Conservation (phyloP, 768 basidiomycete genomes). For the Phaeotremella fagi region DNA sequence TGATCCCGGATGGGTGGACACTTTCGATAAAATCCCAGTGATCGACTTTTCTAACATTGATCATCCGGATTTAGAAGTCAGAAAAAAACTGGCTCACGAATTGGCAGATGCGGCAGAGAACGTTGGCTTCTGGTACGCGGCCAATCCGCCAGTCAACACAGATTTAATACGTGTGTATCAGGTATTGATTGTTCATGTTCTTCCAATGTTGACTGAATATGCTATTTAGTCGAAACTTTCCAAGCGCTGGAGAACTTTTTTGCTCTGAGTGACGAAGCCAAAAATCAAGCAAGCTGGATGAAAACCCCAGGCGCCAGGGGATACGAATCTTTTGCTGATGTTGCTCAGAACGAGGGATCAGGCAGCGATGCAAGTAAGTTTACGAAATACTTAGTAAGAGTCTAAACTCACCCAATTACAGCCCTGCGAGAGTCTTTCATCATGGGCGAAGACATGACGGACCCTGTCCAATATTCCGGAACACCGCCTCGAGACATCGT, state of each 20-base stretch:
- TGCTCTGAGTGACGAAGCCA: slow-evolving; percentile 1
- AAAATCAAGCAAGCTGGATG: slow-evolving; percentile 8
- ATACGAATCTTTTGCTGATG: slow-evolving; percentile 15
- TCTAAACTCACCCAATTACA: not conserved
- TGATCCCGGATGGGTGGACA: slow-evolving; percentile 8
- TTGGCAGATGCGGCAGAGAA: slow-evolving; percentile 3
- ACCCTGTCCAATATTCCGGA: slow-evolving; percentile 9
- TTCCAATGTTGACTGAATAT: no score
- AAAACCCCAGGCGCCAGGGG: slow-evolving; percentile 7
- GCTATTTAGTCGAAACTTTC: slow-evolving; percentile 9
- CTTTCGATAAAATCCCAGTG: slow-evolving; percentile 13
- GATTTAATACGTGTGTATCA: no score
- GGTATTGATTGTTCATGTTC: no score
- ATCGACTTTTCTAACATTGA: slow-evolving; percentile 11
- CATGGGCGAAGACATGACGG: slow-evolving; percentile 14
- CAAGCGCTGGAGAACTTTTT: slow-evolving; percentile 9
- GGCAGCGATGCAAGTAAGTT: slow-evolving; percentile 3
- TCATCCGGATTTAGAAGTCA: slow-evolving; percentile 8
- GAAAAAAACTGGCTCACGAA: slow-evolving; percentile 2
- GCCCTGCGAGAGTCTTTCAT: slow-evolving; percentile 12
- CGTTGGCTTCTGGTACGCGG: slow-evolving; percentile 14
- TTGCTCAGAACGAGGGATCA: not conserved
- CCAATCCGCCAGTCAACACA: not conserved
- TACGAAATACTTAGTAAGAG: not conserved
- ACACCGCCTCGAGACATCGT: not conserved